These are phyloP conservation scores for Arthrobotrys pseudoclavata DNA, from an alignment of 2,329 filamentous ascomycete genomes.

Conservation along the genomic window DNA sequence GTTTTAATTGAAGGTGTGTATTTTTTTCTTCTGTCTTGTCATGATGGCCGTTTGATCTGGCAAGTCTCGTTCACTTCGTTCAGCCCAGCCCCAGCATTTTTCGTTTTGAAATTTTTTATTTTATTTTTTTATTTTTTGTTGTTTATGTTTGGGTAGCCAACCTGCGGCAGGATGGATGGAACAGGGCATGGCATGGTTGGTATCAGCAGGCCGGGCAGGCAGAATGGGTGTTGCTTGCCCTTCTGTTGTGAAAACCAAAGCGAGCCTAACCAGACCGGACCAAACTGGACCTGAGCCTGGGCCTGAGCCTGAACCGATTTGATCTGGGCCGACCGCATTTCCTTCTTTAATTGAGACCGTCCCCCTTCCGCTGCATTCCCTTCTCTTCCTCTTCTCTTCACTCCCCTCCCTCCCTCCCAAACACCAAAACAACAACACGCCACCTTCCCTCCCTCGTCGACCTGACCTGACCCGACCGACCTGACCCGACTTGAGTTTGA, in stretches of 20 bases:
- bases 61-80: neutral
- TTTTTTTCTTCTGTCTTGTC: neutral
- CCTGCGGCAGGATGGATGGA: neutral
- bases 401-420: neutral
- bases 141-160: slow-evolving; percentile 22
- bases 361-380: slow-evolving; percentile 6
- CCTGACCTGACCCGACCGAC: neutral
- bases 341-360: slow-evolving; percentile 44
- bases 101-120: slow-evolving; percentile 1
- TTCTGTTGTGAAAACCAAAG: neutral
- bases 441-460: neutral
- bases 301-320: neutral
- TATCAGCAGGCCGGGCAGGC: too few species aligned
- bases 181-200: too few species aligned
- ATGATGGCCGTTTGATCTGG: neutral
- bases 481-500: neutral
- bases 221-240: too few species aligned
- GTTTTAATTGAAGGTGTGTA: neutral
- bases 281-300: neutral
- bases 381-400: slow-evolving; percentile 9
- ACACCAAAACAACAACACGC: slow-evolving; percentile 1
- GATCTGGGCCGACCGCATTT: too few species aligned
- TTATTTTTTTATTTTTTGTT: neutral
- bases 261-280: neutral
- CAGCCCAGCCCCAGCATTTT: slow-evolving; percentile 46